A percentile compares a stretch with the other conserved stretches of the same genome.
Conservation (phyloP, 257 asterid genomes). For the Lithospermum erythrorhizon region DNA sequence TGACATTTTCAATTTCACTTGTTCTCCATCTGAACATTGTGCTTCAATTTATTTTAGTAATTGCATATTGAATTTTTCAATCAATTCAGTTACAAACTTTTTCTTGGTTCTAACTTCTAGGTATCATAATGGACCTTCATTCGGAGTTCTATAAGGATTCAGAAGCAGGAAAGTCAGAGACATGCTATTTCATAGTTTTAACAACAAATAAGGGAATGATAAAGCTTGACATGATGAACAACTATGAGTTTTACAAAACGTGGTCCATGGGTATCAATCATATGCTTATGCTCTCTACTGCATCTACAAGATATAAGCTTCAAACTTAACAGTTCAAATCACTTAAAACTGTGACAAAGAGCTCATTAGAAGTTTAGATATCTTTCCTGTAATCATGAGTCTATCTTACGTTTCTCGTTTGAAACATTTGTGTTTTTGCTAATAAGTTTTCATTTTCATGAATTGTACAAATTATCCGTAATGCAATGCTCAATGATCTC, state of each 20-base stretch:
- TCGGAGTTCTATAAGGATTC: slow-evolving; percentile 57
- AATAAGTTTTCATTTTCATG: neutral
- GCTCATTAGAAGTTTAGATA: neutral
- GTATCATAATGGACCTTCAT: neutral
- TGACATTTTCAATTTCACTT: neutral
- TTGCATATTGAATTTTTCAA: no score
- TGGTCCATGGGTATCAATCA: neutral
- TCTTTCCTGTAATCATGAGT: neutral
- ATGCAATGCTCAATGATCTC: neutral
- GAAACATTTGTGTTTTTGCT: neutral
- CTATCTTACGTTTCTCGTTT: neutral
- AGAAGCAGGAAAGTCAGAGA: slow-evolving; percentile 36
- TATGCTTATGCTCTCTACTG: neutral
- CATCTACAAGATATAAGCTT: neutral
- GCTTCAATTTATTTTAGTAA: neutral
- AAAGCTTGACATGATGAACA: slow-evolving; percentile 64
- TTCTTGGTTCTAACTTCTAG: neutral
- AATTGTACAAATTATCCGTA: no score
- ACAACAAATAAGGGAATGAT: slow-evolving; percentile 53
- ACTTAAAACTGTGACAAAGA: neutral
- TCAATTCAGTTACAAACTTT: slow-evolving; percentile 9
- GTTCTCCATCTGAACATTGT: neutral
- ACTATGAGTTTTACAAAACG: neutral
- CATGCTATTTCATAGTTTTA: slow-evolving; percentile 56
- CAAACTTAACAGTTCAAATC: neutral